Evolutionary conservation across 768 basidiomycete species (phyloP).

Genomic region (Naganishia vishniacii): DNA sequence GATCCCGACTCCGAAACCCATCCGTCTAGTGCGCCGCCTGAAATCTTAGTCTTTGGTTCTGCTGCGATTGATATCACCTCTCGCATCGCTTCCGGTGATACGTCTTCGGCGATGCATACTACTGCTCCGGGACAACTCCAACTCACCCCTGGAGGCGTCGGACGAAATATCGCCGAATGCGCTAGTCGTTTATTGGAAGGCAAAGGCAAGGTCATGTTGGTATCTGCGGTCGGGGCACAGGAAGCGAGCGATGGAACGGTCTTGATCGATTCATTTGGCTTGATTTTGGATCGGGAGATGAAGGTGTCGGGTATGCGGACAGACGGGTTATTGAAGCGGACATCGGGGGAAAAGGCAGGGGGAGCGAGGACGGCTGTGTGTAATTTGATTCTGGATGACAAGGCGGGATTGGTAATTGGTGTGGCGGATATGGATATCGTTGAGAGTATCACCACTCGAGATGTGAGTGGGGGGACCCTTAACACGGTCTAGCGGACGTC

Average conservation of each 20-base stretch:
- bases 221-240: conserved; percentile 64
- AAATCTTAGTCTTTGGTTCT: conserved; percentile 70
- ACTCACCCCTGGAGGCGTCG: conserved; percentile 79
- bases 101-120: conserved; percentile 54
- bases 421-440: conserved; percentile 81
- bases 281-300: conserved; percentile 60
- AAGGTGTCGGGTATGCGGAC: conserved; percentile 65
- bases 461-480: conserved; percentile 48
- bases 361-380: conserved; percentile 66
- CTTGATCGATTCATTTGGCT: conserved; percentile 63
- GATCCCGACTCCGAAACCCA: background rate
- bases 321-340: conserved; percentile 63
- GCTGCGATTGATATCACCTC: conserved; percentile 86
- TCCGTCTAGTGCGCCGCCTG: conserved; percentile 22
- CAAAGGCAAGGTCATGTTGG: conserved; percentile 53
- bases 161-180: conserved; percentile 90
- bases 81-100: conserved; percentile 34
- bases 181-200: conserved; percentile 52
- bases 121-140: conserved; percentile 74
- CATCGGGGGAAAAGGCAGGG: conserved; percentile 3
- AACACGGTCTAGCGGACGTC: background rate
- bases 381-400: conserved; percentile 70
- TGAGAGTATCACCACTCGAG: conserved; percentile 53
- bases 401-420: conserved; percentile 71
- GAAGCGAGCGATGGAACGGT: background rate